These are phyloP conservation scores for Angophora floribunda DNA, from an alignment of 345 rosid genomes.

Conservation along the genomic window DNA sequence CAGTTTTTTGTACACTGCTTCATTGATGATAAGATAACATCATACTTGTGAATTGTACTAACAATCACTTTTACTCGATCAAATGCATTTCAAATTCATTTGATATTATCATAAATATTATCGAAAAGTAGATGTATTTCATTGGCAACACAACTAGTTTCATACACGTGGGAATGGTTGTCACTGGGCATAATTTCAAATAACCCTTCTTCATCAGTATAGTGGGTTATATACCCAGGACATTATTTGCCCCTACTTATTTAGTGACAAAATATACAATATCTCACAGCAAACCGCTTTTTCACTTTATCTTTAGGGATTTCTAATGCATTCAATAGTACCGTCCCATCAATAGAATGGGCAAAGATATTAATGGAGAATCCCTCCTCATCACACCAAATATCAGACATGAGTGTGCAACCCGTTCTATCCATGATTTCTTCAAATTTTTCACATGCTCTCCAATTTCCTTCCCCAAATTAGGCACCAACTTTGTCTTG, in stretches of 20 bases:
- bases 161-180: background rate
- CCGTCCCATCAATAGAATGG: background rate
- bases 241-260: background rate
- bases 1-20: background rate
- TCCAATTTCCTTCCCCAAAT: background rate
- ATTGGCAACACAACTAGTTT: background rate
- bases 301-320: too few relatives aligned
- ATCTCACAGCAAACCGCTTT: background rate
- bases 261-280: background rate
- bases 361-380: too few relatives aligned
- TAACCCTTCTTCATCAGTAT: background rate
- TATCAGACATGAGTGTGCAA: background rate
- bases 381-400: too few relatives aligned
- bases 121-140: background rate
- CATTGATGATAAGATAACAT: background rate
- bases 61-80: background rate
- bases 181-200: background rate
- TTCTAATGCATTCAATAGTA: background rate
- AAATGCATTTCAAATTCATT: background rate
- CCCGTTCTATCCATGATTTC: background rate
- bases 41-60: background rate
- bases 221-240: background rate
- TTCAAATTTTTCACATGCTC: background rate
- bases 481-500: background rate
- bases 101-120: background rate